phyloP scores from a whole-genome alignment of 441 rosid genomes.

The Adansonia gregorii region DNA sequence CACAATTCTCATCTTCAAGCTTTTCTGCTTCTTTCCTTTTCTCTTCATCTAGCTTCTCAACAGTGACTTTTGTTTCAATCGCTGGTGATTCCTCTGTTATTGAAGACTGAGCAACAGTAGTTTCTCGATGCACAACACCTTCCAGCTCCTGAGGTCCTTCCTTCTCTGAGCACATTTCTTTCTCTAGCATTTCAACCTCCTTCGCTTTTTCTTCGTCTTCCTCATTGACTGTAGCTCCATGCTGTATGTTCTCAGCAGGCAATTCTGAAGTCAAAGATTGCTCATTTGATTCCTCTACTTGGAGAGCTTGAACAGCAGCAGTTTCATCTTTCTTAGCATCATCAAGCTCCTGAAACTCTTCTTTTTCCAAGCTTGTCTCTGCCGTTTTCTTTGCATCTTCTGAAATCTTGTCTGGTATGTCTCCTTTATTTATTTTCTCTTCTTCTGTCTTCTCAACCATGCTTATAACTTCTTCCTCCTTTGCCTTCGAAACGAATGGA shows the following conservation, averaged over 20 bases:
- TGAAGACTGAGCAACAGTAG: neutral
- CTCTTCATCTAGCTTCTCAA: slow-evolving; percentile 33
- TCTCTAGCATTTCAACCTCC: slow-evolving; percentile 23
- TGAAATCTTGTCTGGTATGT: neutral
- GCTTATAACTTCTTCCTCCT: slow-evolving; percentile 14
- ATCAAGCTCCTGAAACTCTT: slow-evolving; percentile 12
- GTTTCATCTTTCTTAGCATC: slow-evolving; percentile 26
- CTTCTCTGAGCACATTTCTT: slow-evolving; percentile 17
- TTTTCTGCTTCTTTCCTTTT: slow-evolving; percentile 27
- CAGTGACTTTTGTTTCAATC: slow-evolving; percentile 27
- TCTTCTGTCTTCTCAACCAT: slow-evolving; percentile 16
- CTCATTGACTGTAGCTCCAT: slow-evolving; percentile 28
- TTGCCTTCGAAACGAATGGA: slow-evolving; percentile 19
- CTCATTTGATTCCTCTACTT: slow-evolving; percentile 37
- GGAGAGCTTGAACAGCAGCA: slow-evolving; percentile 24
- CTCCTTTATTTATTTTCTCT: slow-evolving; percentile 21
- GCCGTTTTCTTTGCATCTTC: slow-evolving; percentile 21
- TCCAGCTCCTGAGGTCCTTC: slow-evolving; percentile 27
- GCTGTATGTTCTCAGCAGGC: slow-evolving; percentile 35
- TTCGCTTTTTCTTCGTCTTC: slow-evolving; percentile 30
- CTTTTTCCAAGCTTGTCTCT: slow-evolving; percentile 12
- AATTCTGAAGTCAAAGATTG: slow-evolving; percentile 29
- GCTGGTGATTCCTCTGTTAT: slow-evolving; percentile 29
- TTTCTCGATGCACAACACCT: slow-evolving; percentile 26
- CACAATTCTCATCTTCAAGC: slow-evolving; percentile 25